Conservation (phyloP, 495 filamentous ascomycete genomes). For the Aspergillus campestris region DNA sequence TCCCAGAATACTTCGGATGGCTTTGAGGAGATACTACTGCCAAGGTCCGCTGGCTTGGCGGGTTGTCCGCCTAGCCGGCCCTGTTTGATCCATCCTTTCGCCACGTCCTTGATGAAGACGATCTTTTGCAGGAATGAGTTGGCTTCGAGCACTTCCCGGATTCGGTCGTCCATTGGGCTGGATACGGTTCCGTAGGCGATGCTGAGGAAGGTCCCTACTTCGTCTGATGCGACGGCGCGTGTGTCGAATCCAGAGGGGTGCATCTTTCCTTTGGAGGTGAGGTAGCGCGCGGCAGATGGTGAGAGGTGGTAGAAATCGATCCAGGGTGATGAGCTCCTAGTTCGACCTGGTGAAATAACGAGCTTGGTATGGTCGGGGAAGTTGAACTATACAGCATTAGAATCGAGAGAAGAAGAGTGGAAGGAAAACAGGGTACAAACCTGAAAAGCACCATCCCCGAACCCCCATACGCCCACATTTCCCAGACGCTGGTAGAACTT, state of each 20-base stretch:
- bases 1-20: constrained; percentile 53
- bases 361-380: constrained; percentile 98
- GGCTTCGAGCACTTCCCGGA: constrained; percentile 57
- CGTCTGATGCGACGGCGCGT: constrained; percentile 49
- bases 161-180: constrained; percentile 44
- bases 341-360: constrained; percentile 64
- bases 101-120: constrained; percentile 58
- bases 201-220: constrained; percentile 51
- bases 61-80: constrained; percentile 56
- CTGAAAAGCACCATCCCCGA: constrained; percentile 80
- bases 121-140: constrained; percentile 79
- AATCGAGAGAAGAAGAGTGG: too few relatives aligned
- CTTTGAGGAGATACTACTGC: too few relatives aligned
- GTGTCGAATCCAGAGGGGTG: constrained; percentile 41
- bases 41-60: background rate
- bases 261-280: constrained; percentile 54
- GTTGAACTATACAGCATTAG: constrained; percentile 57
- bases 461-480: constrained; percentile 83
- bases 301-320: constrained; percentile 82
- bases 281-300: constrained; percentile 52
- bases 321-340: constrained; percentile 45
- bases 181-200: constrained; percentile 45
- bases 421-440: constrained; percentile 24
- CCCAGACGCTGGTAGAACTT: constrained; percentile 86
- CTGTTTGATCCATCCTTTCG: constrained; percentile 64